Evolutionary conservation across 1,284 basidiomycete species (phyloP), one percentile per base, ranked within the genome.

Genomic region (Papiliotrema flavescens): DNA sequence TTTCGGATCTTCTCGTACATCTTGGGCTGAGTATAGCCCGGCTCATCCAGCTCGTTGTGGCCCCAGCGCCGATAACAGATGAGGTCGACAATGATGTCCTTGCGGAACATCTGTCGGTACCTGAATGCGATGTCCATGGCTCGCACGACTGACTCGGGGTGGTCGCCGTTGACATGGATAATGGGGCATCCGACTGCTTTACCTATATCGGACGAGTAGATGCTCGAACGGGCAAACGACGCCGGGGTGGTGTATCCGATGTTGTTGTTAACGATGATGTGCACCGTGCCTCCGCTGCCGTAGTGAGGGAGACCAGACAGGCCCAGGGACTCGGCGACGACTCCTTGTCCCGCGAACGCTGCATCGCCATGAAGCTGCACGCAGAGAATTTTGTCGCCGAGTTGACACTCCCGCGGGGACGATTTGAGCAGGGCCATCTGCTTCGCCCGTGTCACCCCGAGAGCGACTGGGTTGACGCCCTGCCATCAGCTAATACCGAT

Each of bases 201-300:
- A 4, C 87, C 64, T 34, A 91, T 80, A 69, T 94, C 91, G 1
- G 90, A 91, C 58, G 89, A 90, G 67, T 95, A 95, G 34, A 89
- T 70, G 0, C 88, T 90, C 0, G 90, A 92, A 8, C 90, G 83
- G 13, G 88, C 87, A 48, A 83, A 83, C 0, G 87, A 84, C 0
- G 89, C 87, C 0, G 89, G 89, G 0, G 90, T 94, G 0, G 90
- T 93, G 68, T 93, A 93, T 17, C 90, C 91, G 54, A 94, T 90
- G 65, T 88, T 93, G 67, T 39, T 57, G 47, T 94, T 91, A 44
- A 94, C 89, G n/a, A 94, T 88, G 46, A 95, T 77, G 74, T 93
- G 90, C 2, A 94, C 83, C 36, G 86, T 90, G 28, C 91, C 91
- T 1, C 91, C 91, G 55, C 86, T 88, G 0, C 89, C 91, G 67